These are phyloP conservation scores for Suillus fuscotomentosus DNA, from an alignment of 768 basidiomycete species.

Conservation along the genomic window DNA sequence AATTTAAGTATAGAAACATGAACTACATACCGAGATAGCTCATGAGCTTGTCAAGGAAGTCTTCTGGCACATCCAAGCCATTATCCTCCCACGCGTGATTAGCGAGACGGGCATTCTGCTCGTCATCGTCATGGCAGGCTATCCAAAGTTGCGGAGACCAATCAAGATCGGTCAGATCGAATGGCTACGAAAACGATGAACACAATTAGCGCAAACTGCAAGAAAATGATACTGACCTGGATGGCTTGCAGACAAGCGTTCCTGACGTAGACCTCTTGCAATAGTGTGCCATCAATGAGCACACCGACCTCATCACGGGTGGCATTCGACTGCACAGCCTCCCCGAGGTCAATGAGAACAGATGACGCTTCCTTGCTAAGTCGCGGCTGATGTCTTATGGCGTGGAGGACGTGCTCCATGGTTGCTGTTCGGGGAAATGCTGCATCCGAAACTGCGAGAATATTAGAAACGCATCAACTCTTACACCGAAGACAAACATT, in stretches of 20 bases:
- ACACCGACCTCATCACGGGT: constrained; percentile 59
- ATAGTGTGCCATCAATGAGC: constrained; percentile 70
- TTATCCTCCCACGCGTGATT: constrained; percentile 92
- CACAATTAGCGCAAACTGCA: not conserved
- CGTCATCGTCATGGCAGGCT: constrained; percentile 84
- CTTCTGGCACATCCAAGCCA: constrained; percentile 81
- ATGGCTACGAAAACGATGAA: constrained; percentile 51
- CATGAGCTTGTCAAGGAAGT: constrained; percentile 52
- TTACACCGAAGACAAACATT: constrained; percentile 21
- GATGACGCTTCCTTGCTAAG: constrained; percentile 83
- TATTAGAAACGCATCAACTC: constrained; percentile 16
- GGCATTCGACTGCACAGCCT: constrained; percentile 69
- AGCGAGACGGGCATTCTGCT: constrained; percentile 85
- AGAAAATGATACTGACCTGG: constrained; percentile 51
- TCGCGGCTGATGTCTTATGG: constrained; percentile 75
- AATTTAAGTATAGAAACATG: not conserved
- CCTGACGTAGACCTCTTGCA: constrained; percentile 86
- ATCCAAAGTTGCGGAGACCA: constrained; percentile 91
- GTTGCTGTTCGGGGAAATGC: constrained; percentile 74
- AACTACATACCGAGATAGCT: constrained; percentile 60
- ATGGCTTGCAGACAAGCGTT: constrained; percentile 89
- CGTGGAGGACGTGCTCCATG: constrained; percentile 66
- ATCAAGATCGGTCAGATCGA: constrained; percentile 92
- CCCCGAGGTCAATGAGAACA: constrained; percentile 76
- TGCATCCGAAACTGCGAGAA: constrained; percentile 55